These are phyloP conservation scores for Aspergillus spinulosporus DNA, from an alignment of 2,329 filamentous ascomycete species.

Conservation along the genomic window DNA sequence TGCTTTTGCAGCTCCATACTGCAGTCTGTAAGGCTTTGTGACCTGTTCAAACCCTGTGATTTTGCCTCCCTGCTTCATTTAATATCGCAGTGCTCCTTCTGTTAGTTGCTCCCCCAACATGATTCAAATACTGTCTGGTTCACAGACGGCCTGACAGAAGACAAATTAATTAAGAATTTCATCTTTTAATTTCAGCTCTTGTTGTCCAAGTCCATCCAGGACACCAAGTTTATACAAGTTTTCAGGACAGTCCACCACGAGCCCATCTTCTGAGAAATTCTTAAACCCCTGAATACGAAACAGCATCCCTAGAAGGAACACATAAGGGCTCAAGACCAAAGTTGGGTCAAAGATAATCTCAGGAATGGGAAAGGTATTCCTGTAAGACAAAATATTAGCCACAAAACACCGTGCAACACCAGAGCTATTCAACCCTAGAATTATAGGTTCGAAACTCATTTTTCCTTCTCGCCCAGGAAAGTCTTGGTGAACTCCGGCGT, in stretches of 20 bases:
- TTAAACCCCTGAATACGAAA: conserved; percentile 28
- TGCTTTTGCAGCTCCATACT: conserved; percentile 35
- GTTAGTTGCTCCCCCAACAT: conserved; percentile 21
- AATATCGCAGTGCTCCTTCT: conserved; percentile 23
- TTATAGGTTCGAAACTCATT: conserved; percentile 18
- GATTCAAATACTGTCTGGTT: conserved; percentile 28
- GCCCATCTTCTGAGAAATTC: conserved; percentile 13
- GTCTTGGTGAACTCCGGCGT: conserved; percentile 15
- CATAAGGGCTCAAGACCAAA: conserved; percentile 39
- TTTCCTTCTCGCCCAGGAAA: conserved; percentile 23
- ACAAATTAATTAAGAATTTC: conserved; percentile 35
- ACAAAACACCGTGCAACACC: conserved; percentile 34
- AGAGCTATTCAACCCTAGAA: conserved; percentile 17
- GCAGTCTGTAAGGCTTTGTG: conserved; percentile 34
- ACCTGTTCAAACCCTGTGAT: conserved; percentile 37
- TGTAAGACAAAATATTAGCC: conserved; percentile 16
- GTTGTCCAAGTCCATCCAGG: conserved; percentile 31
- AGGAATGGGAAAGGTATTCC: conserved; percentile 37
- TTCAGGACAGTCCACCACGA: conserved; percentile 32
- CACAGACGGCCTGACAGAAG: conserved; percentile 30
- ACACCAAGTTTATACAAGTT: conserved; percentile 40
- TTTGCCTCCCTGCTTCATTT: conserved; percentile 30
- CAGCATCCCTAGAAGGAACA: conserved; percentile 35
- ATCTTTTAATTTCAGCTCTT: conserved; percentile 34
- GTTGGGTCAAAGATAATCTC: conserved; percentile 40